These are phyloP conservation scores for Conticribra weissflogii DNA, from an alignment of 108 stramenopile species.

Conservation along the genomic window DNA sequence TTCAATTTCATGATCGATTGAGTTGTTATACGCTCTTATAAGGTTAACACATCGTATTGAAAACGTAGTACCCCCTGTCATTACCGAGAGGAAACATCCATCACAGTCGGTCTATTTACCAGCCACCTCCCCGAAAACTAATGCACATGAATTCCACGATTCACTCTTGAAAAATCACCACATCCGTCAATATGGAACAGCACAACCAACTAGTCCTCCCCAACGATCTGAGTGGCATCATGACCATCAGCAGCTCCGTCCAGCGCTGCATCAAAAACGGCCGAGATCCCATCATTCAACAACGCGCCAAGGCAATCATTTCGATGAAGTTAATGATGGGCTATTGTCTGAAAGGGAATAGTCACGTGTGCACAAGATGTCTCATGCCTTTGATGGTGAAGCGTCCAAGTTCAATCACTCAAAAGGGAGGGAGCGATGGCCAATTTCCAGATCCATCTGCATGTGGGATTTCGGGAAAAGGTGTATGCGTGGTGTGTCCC, in stretches of 20 bases:
- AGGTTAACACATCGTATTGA: no score
- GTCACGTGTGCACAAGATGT: slow-evolving; percentile 3
- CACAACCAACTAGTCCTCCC: no score
- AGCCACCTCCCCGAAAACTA: no score
- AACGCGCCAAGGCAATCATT: slow-evolving; percentile 12
- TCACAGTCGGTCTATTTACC: no score
- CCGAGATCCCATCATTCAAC: slow-evolving; percentile 11
- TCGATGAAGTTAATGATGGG: slow-evolving; percentile 13
- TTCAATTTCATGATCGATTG: no score
- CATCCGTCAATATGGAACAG: no score
- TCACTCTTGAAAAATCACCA: no score
- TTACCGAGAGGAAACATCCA: no score
- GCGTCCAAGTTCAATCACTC: background rate
- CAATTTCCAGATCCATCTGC: slow-evolving; percentile 2
- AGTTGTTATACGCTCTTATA: no score
- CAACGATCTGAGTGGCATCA: no score
- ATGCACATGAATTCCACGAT: no score
- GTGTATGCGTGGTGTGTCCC: slow-evolving; percentile 17
- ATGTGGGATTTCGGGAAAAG: background rate
- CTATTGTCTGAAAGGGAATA: slow-evolving; percentile 6
- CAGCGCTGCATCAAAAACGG: background rate
- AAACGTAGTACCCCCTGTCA: no score
- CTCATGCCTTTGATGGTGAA: slow-evolving; percentile 26
- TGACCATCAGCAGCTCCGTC: background rate
- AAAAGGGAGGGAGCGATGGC: background rate